Evolutionary conservation across 2,329 filamentous ascomycete species (phyloP).

Genomic region (Periconia macrospinosa): DNA sequence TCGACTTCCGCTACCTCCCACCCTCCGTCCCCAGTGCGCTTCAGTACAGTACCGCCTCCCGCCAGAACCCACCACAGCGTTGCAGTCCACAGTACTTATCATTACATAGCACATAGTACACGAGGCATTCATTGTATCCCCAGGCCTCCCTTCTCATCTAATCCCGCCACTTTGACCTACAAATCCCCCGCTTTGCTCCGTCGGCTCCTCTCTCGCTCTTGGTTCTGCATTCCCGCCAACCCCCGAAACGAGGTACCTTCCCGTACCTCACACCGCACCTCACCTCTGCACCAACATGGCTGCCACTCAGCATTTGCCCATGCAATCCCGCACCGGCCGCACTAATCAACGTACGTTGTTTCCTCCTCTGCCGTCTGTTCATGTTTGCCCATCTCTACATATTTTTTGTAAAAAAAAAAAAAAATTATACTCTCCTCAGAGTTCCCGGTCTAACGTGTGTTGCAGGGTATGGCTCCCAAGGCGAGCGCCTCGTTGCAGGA

Average conservation of each 20-base stretch:
- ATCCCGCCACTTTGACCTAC: not conserved
- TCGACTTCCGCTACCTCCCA: not conserved
- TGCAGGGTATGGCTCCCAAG: conserved; percentile 85
- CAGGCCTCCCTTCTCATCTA: not conserved
- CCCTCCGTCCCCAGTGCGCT: not conserved
- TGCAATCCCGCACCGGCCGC: conserved; percentile 73
- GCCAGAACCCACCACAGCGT: not conserved
- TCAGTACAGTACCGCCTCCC: not conserved
- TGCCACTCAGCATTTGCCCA: conserved; percentile 48
- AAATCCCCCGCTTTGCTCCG: not conserved
- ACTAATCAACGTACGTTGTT: conserved; percentile 77
- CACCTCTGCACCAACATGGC: conserved; percentile 41
- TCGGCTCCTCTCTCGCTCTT: not conserved
- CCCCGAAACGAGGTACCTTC: conserved; percentile 5
- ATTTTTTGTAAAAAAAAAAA: not conserved
- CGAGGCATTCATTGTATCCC: not conserved
- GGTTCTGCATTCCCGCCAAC: conserved; percentile 1
- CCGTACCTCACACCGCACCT: not conserved
- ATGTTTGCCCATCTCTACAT: not conserved
- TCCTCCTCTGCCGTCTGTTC: not conserved
- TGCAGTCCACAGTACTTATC: not conserved
- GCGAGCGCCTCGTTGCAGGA: conserved; percentile 92
- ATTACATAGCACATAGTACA: not conserved
- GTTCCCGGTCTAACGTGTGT: not conserved
- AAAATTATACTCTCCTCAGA: not conserved